These are phyloP conservation scores for Paramecium primaurelia DNA, from an alignment of 73 alveolate genomes.

Conservation along the genomic window DNA sequence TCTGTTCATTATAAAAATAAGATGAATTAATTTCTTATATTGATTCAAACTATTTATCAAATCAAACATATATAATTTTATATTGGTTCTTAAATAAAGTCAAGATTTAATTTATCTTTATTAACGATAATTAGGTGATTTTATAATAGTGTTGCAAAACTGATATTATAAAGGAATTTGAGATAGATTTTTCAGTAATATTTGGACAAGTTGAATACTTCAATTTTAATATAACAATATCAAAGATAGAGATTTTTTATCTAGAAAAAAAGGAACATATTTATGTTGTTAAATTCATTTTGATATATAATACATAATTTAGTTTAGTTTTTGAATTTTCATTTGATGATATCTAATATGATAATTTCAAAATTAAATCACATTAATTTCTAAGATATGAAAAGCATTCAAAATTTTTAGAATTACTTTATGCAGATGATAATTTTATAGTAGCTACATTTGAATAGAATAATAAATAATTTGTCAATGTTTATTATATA, in stretches of 20 bases:
- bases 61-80: not conserved
- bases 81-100: not conserved
- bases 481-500: not conserved
- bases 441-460: not conserved
- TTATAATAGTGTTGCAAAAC: not conserved
- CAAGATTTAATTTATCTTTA: not conserved
- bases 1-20: not conserved
- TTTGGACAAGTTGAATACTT: no score
- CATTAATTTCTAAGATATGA: not conserved
- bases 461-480: not conserved
- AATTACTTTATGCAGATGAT: not conserved
- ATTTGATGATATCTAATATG: not conserved
- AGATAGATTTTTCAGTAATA: not conserved
- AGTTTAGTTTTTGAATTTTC: not conserved
- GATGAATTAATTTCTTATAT: accelerated
- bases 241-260: not conserved
- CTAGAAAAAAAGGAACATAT: not conserved
- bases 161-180: not conserved
- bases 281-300: not conserved
- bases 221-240: not conserved
- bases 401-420: not conserved
- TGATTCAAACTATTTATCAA: not conserved
- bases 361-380: not conserved
- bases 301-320: not conserved
- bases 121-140: not conserved